These are phyloP conservation scores for Mercurialis annua DNA, from an alignment of 345 rosid genomes.

Conservation along the genomic window DNA sequence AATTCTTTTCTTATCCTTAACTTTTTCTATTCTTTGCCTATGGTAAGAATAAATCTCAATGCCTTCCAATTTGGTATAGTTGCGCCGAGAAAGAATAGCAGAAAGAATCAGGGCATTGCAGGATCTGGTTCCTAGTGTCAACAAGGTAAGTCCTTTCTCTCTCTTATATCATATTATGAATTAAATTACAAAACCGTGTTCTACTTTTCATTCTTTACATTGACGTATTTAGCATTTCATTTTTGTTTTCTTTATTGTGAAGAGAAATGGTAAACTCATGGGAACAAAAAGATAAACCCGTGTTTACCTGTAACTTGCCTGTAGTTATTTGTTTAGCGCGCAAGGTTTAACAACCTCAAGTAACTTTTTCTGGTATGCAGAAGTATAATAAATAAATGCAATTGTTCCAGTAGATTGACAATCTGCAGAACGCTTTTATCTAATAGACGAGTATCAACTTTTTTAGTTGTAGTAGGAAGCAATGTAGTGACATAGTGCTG, in stretches of 20 bases:
- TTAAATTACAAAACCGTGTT: neutral
- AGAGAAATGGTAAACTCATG: neutral
- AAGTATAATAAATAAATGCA: neutral
- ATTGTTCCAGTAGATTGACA: neutral
- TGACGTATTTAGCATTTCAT: neutral
- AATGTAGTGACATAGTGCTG: neutral
- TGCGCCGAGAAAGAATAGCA: slow-evolving; percentile 96
- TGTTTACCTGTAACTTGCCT: no score
- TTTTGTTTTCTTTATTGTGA: neutral
- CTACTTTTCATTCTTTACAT: neutral
- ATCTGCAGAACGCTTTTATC: neutral
- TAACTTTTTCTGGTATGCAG: neutral
- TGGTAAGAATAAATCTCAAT: neutral
- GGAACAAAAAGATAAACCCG: neutral
- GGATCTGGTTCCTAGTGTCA: slow-evolving; percentile 96
- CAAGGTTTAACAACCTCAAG: neutral
- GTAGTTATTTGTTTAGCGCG: neutral
- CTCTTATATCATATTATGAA: slow-evolving; percentile 10
- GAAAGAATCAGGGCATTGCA: slow-evolving; percentile 97
- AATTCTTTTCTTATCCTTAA: slow-evolving; percentile 1
- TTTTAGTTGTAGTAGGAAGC: neutral
- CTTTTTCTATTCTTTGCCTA: neutral
- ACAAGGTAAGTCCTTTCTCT: slow-evolving; percentile 58
- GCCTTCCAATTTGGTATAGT: slow-evolving; percentile 42
- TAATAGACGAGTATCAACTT: neutral